These are phyloP conservation scores for Apiospora pterosperma DNA, from an alignment of 2,329 filamentous ascomycete species.

Conservation along the genomic window DNA sequence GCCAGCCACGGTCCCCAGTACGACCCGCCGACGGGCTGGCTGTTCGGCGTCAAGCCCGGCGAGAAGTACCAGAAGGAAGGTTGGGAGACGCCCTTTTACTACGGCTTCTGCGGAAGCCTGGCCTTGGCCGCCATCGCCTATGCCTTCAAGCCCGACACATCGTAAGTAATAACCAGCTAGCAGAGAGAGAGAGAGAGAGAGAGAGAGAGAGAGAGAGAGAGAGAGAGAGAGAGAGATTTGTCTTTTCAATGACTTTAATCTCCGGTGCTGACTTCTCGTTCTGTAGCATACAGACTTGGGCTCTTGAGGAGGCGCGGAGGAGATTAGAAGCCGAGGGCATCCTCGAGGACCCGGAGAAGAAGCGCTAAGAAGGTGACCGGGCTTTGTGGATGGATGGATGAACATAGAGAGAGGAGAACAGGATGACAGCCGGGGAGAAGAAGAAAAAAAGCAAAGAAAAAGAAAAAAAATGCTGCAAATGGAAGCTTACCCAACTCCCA, in stretches of 20 bases:
- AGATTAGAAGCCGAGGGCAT: constrained; percentile 95
- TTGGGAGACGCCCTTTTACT: constrained; percentile 86
- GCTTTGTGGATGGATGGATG: neutral
- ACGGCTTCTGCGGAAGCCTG: constrained; percentile 79
- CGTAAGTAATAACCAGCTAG: constrained; percentile 60
- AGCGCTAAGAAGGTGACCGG: constrained; percentile 22
- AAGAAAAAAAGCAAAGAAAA: neutral
- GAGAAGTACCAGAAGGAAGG: constrained; percentile 96
- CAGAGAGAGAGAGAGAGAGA: constrained; percentile 1
- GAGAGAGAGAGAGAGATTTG: constrained; percentile 4
- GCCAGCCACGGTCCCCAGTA: constrained; percentile 71
- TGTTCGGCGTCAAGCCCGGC: constrained; percentile 90
- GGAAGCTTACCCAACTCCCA: neutral
- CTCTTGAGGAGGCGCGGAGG: constrained; percentile 91
- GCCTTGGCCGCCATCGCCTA: constrained; percentile 73
- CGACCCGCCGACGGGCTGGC: constrained; percentile 86
- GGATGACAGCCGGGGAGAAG: neutral
- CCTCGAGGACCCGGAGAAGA: constrained; percentile 72
- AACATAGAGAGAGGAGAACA: neutral
- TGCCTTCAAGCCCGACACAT: constrained; percentile 97
- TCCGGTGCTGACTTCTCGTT: neutral
- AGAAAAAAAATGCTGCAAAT: neutral
- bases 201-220: constrained; percentile 3
- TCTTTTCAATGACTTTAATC: neutral
- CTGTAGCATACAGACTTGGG: constrained; percentile 97